phyloP scores from a whole-genome alignment of 2,329 filamentous ascomycete species.

The Ceratocystis ficicola region DNA sequence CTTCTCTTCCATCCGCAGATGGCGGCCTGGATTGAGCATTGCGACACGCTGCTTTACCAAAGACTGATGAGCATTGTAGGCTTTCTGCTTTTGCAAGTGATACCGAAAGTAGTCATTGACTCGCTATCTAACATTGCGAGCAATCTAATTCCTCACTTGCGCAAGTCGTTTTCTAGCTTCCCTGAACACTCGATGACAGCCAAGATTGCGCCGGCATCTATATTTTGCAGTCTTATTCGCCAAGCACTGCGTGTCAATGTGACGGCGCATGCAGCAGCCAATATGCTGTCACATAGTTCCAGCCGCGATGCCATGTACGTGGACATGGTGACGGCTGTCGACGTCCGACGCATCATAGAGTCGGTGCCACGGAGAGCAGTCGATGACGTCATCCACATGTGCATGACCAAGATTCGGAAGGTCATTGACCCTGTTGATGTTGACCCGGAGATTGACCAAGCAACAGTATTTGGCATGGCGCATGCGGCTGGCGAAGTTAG shows the following conservation, averaged over 20 bases:
- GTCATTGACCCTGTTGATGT: constrained; percentile 58
- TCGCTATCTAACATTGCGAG: constrained; percentile 79
- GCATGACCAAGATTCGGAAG: constrained; percentile 55
- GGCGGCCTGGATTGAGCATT: constrained; percentile 87
- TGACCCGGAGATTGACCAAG: constrained; percentile 51
- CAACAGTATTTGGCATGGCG: constrained; percentile 47
- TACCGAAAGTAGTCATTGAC: constrained; percentile 75
- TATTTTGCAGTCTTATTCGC: constrained; percentile 77
- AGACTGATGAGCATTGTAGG: constrained; percentile 91
- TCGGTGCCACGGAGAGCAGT: constrained; percentile 50
- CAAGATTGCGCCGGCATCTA: constrained; percentile 74
- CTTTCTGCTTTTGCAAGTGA: constrained; percentile 78
- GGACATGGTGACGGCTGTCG: constrained; percentile 66
- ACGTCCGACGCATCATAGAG: constrained; percentile 50
- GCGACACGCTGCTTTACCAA: constrained; percentile 91
- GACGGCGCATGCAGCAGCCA: constrained; percentile 84
- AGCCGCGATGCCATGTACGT: constrained; percentile 92
- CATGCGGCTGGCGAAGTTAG: background rate
- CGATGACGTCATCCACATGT: constrained; percentile 52
- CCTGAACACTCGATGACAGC: constrained; percentile 76
- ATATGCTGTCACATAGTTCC: constrained; percentile 77
- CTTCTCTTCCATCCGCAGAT: constrained; percentile 70
- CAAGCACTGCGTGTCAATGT: constrained; percentile 84
- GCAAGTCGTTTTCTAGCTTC: constrained; percentile 71
- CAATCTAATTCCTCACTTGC: constrained; percentile 67